These are phyloP conservation scores for Mycosarcoma mackinlayi DNA, from an alignment of 1,284 basidiomycete genomes.

Conservation along the genomic window DNA sequence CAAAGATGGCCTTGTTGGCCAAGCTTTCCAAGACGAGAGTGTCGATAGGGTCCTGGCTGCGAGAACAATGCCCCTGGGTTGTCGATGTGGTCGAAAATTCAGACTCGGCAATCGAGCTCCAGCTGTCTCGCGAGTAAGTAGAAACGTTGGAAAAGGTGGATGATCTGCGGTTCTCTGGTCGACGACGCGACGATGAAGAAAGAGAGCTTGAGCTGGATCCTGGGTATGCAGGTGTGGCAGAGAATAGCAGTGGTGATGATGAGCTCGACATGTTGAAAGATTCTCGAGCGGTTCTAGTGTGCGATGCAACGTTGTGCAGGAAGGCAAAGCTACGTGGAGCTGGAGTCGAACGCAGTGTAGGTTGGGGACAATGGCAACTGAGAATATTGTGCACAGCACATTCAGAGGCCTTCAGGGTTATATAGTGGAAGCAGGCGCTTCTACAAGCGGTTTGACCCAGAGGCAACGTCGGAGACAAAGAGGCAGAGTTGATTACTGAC, in stretches of 20 bases:
- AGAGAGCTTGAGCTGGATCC: conserved; percentile 7
- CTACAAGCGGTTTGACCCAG: not conserved
- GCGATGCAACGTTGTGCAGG: not conserved
- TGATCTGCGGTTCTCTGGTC: conserved; percentile 18
- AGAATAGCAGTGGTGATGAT: conserved; percentile 25
- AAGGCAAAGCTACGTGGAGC: conserved; percentile 8
- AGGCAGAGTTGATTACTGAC: too few species aligned
- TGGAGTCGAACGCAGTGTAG: not conserved
- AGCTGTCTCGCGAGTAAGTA: conserved; percentile 30
- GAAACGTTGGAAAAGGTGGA: conserved; percentile 31
- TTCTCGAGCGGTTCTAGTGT: conserved; percentile 6
- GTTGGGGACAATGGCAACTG: not conserved
- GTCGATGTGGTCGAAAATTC: conserved; percentile 22
- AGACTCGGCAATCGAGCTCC: conserved; percentile 28
- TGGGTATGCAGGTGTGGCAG: conserved; percentile 6
- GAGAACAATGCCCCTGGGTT: conserved; percentile 23
- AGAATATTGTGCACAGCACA: conserved; percentile 1
- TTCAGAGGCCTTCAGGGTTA: conserved; percentile 1
- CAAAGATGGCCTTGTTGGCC: conserved; percentile 34
- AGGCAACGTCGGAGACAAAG: conserved; percentile 2
- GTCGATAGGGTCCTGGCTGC: conserved; percentile 24
- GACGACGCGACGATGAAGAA: conserved; percentile 9
- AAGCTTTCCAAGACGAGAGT: conserved; percentile 20
- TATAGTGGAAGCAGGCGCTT: conserved; percentile 22
- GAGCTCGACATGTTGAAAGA: conserved; percentile 25